A percentile compares a stretch with the other conserved stretches of the same genome.
These are phyloP conservation scores for Oryza brachyantha DNA, from an alignment of 176 grass and related monocot genomes.

Conservation along the genomic window DNA sequence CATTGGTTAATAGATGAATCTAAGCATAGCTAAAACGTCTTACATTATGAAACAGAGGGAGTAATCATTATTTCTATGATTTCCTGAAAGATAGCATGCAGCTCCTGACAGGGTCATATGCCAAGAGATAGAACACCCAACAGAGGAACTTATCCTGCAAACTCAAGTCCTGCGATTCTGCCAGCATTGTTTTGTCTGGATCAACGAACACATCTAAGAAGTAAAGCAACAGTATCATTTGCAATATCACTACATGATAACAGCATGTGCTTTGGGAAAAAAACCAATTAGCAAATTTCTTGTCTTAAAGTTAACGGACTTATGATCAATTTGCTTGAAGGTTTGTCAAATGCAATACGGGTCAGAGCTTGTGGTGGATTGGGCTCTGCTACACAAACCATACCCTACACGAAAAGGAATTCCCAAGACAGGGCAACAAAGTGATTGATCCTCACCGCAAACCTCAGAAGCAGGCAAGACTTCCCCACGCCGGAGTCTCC, in stretches of 20 bases:
- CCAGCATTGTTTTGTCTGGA: background rate
- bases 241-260: too few species aligned
- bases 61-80: background rate
- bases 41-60: too few species aligned
- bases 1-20: too few species aligned
- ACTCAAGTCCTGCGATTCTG: background rate
- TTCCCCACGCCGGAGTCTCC: slow-evolving; percentile 75
- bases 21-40: too few species aligned
- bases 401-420: background rate
- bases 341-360: background rate
- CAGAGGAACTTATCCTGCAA: background rate
- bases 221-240: background rate
- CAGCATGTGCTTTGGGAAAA: background rate
- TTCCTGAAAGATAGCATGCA: background rate
- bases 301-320: background rate
- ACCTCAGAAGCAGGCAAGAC: slow-evolving; percentile 79
- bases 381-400: too few species aligned
- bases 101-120: background rate
- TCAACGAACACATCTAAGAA: background rate
- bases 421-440: background rate
- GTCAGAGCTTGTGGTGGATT: too few species aligned
- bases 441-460: slow-evolving; percentile 60
- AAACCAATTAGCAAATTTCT: background rate
- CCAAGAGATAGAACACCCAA: background rate
- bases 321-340: background rate